Conservation (phyloP, 208 protist species). For the Leptomonas seymouri region DNA sequence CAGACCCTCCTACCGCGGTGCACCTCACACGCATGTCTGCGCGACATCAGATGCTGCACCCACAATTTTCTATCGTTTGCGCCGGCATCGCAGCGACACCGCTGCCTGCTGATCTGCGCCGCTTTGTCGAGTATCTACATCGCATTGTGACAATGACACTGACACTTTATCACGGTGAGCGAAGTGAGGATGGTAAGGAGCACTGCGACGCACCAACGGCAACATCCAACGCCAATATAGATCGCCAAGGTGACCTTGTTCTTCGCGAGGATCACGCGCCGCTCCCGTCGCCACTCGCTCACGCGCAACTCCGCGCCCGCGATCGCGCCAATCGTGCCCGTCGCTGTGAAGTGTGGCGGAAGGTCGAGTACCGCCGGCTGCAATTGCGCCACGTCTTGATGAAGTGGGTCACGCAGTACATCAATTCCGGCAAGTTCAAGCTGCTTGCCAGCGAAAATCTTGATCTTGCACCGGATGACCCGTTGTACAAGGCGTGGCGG, state of each 20-base stretch:
- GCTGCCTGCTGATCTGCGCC: conserved; percentile 39
- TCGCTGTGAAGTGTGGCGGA: conserved; percentile 55
- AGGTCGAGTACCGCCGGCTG: conserved; percentile 77
- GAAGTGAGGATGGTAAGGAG: neutral
- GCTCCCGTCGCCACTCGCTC: conserved; percentile 10
- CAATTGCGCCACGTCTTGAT: conserved; percentile 84
- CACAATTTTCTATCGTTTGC: conserved; percentile 37
- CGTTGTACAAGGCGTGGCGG: conserved; percentile 64
- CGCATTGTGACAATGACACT: conserved; percentile 56
- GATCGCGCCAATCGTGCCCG: conserved; percentile 16
- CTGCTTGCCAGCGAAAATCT: conserved; percentile 69
- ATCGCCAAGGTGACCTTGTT: neutral
- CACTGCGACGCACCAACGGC: neutral
- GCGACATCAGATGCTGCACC: conserved; percentile 31
- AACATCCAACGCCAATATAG: too few species aligned
- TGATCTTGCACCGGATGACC: conserved; percentile 56
- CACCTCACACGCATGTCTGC: conserved; percentile 15
- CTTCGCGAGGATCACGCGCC: conserved; percentile 13
- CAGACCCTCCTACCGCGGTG: conserved; percentile 19
- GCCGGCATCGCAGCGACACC: conserved; percentile 33
- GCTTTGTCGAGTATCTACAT: conserved; percentile 55
- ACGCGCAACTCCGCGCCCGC: conserved; percentile 14
- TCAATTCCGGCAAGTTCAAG: conserved; percentile 60
- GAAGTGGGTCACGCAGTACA: conserved; percentile 79
- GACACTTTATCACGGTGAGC: conserved; percentile 24